Evolutionary conservation across 345 rosid species (phyloP).

Genomic region (Linum lewisii): DNA sequence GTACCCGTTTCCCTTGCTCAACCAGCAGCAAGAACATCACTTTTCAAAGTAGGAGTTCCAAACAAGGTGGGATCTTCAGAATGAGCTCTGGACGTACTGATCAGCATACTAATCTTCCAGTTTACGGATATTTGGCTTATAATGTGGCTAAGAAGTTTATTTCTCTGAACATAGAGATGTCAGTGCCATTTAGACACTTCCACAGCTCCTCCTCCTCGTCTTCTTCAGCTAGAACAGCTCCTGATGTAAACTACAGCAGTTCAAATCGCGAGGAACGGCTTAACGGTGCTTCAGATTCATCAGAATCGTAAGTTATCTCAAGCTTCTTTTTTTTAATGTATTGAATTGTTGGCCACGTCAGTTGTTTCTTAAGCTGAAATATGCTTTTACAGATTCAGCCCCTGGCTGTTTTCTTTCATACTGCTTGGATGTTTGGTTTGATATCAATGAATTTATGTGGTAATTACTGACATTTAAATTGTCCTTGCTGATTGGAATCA

Average conservation of each 20-base stretch:
- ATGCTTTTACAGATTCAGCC: background rate
- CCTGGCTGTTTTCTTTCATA: background rate
- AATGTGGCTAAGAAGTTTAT: slow-evolving; percentile 46
- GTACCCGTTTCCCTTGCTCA: slow-evolving; percentile 13
- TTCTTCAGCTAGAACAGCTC: slow-evolving; percentile 53
- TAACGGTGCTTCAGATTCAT: slow-evolving; percentile 33
- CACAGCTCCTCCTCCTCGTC: slow-evolving; percentile 37
- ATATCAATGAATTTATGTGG: background rate
- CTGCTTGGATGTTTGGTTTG: background rate
- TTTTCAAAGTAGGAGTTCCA: slow-evolving; percentile 22
- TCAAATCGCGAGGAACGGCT: slow-evolving; percentile 44
- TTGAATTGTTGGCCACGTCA: background rate
- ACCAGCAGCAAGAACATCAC: slow-evolving; percentile 18
- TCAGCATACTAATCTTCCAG: slow-evolving; percentile 29
- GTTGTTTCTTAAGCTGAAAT: background rate
- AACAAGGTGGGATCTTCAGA: slow-evolving; percentile 37
- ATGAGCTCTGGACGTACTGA: slow-evolving; percentile 50
- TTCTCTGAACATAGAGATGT: slow-evolving; percentile 24
- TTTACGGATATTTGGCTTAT: slow-evolving; percentile 41
- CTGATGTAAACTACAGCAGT: slow-evolving; percentile 58
- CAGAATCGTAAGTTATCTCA: slow-evolving; percentile 42
- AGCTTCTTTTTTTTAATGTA: background rate
- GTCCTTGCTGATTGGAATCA: slow-evolving; percentile 3
- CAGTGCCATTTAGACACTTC: slow-evolving; percentile 43
- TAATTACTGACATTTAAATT: slow-evolving; percentile 1